These are phyloP conservation scores for Pythium rishiriense DNA, from an alignment of 352 stramenopile genomes.

Conservation along the genomic window DNA sequence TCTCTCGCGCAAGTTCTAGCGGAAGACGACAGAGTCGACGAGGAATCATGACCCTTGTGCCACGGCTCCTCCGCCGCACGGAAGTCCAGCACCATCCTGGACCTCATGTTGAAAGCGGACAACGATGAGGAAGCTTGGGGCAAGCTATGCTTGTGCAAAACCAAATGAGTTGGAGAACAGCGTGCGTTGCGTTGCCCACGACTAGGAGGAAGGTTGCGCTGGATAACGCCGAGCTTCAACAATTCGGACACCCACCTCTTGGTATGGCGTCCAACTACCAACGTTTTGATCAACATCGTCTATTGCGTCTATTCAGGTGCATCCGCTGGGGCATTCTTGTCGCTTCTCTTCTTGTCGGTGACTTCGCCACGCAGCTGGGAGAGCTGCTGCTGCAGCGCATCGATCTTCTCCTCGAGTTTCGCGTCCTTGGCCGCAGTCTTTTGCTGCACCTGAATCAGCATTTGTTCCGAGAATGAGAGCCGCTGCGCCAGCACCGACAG, in stretches of 20 bases:
- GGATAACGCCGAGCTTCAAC: no score
- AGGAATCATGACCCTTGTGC: neutral
- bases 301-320: neutral
- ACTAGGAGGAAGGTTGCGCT: no score
- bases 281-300: no score
- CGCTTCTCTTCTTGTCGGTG: neutral
- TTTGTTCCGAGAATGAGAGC: slow-evolving; percentile 64
- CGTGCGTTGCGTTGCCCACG: no score
- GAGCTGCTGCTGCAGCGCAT: slow-evolving; percentile 50
- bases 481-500: slow-evolving; percentile 51
- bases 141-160: no score
- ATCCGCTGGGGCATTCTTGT: neutral
- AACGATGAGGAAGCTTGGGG: no score
- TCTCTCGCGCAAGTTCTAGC: neutral
- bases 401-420: slow-evolving; percentile 37
- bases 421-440: slow-evolving; percentile 43
- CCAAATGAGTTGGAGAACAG: no score
- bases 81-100: no score
- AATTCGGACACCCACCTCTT: no score
- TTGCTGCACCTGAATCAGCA: slow-evolving; percentile 62
- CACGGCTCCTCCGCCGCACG: no score
- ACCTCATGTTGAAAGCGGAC: no score
- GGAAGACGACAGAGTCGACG: neutral
- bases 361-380: slow-evolving; percentile 16
- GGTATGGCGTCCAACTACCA: no score